Evolutionary conservation across 176 grass and related monocot genomes (phyloP), one percentile per base, ranked within the genome.

Genomic region (Oryza rufipogon): DNA sequence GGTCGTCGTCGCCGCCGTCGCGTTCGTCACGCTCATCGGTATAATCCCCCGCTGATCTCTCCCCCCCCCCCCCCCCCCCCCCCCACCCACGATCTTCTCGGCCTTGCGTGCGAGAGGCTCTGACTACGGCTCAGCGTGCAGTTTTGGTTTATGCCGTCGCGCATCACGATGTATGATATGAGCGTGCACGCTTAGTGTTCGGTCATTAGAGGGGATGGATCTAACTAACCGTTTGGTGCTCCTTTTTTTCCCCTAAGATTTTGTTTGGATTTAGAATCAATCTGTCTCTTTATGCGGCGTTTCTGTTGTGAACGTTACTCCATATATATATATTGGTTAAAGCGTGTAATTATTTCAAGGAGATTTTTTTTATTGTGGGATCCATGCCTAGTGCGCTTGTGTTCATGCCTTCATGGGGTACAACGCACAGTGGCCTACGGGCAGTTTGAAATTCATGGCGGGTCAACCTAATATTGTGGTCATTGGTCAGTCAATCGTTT

Each of bases 11-110:
- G 87, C 94, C 70, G 85, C 88, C 12, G 96, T 98, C 80, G 91
- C 92, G 19, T 89, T 94, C 23, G 72, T 95, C 69, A 86, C 96
- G 30, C 83, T 98, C 61, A 52, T 92, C 81, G 93, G 96, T 98
- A 92, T 98, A 92, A 79, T 19, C 19, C 33, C 73, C 73, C 46
- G 56, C 65, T 42, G 74, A 63, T 85, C 74, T 39, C 58, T 68
- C 47, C 23, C 64, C 82, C 36, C 52, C 82, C 82, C 36, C 36
- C 52, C 82, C 82, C 36, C 47, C 23, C 64, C 47, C 23, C 64
- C 82, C 36, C 52, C 82, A 52, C 15, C 64, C 28, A 11, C 26
- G 54, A n/a, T 75, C 56, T 68, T 44, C 66, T 78, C 64, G 49
- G 8, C 9, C 16, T 32, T 12, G 15, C 32, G 78, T 61, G 82